Evolutionary conservation across 345 rosid species (phyloP).

Genomic region (Hirschfeldia incana): DNA sequence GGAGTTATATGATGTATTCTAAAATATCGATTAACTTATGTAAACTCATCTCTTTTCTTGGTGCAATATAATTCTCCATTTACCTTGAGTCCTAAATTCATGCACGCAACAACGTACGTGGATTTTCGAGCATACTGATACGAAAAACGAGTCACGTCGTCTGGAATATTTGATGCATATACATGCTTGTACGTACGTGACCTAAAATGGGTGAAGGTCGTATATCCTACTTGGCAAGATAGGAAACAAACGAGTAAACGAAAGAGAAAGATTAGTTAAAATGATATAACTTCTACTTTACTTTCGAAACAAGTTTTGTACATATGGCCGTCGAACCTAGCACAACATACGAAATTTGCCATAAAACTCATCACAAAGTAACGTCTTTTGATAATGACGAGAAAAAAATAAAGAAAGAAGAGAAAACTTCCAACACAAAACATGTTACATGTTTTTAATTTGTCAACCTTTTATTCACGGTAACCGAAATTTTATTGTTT

Average conservation of each 20-base stretch:
- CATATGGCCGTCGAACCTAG: constrained; percentile 20
- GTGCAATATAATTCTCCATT: background rate
- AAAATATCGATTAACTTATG: background rate
- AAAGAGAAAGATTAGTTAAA: background rate
- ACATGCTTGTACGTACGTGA: constrained; percentile 20
- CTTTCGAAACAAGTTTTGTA: constrained; percentile 5
- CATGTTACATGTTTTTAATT: constrained; percentile 25
- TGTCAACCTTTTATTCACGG: background rate
- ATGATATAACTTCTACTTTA: constrained; percentile 11
- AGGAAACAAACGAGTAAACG: constrained; percentile 7
- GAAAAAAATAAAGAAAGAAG: background rate
- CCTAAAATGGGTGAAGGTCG: background rate
- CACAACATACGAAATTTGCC: constrained; percentile 17
- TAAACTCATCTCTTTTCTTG: background rate
- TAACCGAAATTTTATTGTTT: constrained; percentile 21
- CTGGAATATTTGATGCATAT: background rate
- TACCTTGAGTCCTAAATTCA: background rate
- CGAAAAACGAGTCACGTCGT: background rate
- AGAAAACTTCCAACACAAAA: constrained; percentile 22
- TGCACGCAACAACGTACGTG: background rate
- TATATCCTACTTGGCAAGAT: constrained; percentile 18
- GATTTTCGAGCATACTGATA: background rate
- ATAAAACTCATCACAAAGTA: constrained; percentile 17
- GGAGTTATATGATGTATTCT: background rate
- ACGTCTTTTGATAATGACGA: constrained; percentile 31